Evolutionary conservation across 495 filamentous ascomycete genomes (phyloP).

Genomic region (Penicillium mononematosum): DNA sequence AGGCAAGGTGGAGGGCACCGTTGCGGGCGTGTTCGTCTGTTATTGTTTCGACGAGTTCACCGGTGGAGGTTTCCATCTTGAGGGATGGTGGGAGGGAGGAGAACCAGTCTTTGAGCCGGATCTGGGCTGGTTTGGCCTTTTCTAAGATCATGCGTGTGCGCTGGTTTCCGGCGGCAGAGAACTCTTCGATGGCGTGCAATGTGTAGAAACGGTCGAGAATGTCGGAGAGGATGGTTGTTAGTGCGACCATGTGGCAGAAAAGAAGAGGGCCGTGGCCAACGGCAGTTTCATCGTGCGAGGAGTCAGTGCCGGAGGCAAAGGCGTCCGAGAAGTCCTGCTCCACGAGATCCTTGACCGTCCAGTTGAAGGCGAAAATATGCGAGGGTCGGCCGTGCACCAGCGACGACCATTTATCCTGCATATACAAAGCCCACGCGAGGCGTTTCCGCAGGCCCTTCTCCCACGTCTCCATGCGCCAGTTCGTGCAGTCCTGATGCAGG

Average conservation of each 20-base stretch:
- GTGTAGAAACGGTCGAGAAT: slow-evolving; percentile 63
- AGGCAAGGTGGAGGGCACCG: slow-evolving; percentile 59
- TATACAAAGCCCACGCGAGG: slow-evolving; percentile 58
- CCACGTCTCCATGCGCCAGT: slow-evolving; percentile 53
- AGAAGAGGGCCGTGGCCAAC: slow-evolving; percentile 49
- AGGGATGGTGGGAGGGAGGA: slow-evolving; percentile 50
- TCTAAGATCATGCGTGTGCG: slow-evolving; percentile 56
- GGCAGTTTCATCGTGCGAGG: slow-evolving; percentile 35
- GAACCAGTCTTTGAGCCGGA: slow-evolving; percentile 60
- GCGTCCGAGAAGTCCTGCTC: slow-evolving; percentile 51
- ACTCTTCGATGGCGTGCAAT: slow-evolving; percentile 52
- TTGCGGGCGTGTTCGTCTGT: slow-evolving; percentile 43
- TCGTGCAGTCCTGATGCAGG: slow-evolving; percentile 56
- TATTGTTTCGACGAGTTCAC: slow-evolving; percentile 42
- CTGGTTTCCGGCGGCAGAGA: slow-evolving; percentile 48
- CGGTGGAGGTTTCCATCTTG: slow-evolving; percentile 52
- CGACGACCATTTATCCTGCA: slow-evolving; percentile 61
- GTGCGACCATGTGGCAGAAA: slow-evolving; percentile 58
- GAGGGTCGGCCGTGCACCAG: slow-evolving; percentile 56
- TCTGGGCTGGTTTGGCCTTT: slow-evolving; percentile 60
- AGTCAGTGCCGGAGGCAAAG: slow-evolving; percentile 33
- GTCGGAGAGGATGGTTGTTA: slow-evolving; percentile 60
- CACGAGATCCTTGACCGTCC: slow-evolving; percentile 55
- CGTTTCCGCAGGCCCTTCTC: slow-evolving; percentile 58
- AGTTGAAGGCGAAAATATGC: slow-evolving; percentile 54